Conservation (phyloP, 345 rosid genomes). For the Abelmoschus esculentus region DNA sequence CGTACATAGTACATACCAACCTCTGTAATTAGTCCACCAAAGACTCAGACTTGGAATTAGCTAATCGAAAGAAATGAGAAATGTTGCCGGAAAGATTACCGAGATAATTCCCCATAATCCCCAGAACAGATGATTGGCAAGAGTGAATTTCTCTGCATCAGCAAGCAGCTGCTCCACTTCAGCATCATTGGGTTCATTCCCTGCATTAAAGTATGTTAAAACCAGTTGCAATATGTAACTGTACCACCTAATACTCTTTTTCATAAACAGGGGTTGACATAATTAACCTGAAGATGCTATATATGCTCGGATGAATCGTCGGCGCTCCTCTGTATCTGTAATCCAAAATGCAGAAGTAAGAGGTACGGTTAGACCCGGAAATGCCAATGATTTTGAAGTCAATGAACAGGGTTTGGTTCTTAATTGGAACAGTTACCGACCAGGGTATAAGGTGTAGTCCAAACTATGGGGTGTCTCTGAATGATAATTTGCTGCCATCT, state of each 20-base stretch:
- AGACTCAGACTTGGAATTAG: no score
- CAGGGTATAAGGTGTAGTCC: slow-evolving; percentile 70
- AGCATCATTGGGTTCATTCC: slow-evolving; percentile 23
- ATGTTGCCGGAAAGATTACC: slow-evolving; percentile 23
- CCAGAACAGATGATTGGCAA: slow-evolving; percentile 48
- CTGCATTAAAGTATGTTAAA: slow-evolving; percentile 10
- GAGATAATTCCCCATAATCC: slow-evolving; percentile 72
- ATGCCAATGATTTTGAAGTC: neutral
- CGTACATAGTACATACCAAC: neutral
- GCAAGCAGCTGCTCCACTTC: slow-evolving; percentile 27
- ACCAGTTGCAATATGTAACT: neutral
- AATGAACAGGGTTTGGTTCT: neutral
- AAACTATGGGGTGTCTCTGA: slow-evolving; percentile 75
- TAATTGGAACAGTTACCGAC: slow-evolving; percentile 21
- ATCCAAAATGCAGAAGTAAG: slow-evolving; percentile 8
- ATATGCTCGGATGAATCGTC: slow-evolving; percentile 51
- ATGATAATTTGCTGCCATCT: slow-evolving; percentile 90
- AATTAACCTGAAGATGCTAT: slow-evolving; percentile 56
- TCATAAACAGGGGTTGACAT: neutral
- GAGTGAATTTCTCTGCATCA: slow-evolving; percentile 42
- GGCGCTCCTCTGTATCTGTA: slow-evolving; percentile 63
- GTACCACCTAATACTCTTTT: neutral
- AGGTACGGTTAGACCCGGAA: neutral
- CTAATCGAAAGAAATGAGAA: neutral
- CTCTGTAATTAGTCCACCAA: neutral